Evolutionary conservation across 495 filamentous ascomycete genomes (phyloP), one percentile per base, ranked within the genome.

Genomic region (Penicillium canariense): DNA sequence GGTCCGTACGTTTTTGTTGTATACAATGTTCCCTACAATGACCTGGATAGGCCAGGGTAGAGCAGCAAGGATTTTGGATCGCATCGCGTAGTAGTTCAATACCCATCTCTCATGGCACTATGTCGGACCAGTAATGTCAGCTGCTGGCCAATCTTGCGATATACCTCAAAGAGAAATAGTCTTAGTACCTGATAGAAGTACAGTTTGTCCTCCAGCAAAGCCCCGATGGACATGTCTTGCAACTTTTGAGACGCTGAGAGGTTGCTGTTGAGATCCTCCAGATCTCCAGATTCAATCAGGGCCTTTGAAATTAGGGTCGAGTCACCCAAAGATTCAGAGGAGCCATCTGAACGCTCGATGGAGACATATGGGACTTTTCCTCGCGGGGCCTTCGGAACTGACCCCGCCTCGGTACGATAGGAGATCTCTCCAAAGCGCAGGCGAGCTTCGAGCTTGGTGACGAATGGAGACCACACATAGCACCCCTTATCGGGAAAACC

Each of bases 401-500:
- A 79, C 0, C 84, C 84, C 0, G 51, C 27, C 0, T 72, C 77
- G 4, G 60, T 55, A 2, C 39, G 48, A 65, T 88, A 87, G 0
- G 67, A 38, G 11, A 85, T 35, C 0, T 65, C 65, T 4, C 68
- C 74, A 49, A 85, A 76, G 20, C 84, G 83, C 7, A 88, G 71
- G 1, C 83, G 83, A 22, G 79, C 70, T 58, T 88, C 84, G 48
- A 87, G 76, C 64, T 87, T 88, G 31, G 61, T 81, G 45, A 84
- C 83, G 59, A 84, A 87, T 17, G 85, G 84, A 0, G 84, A 87
- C 82, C 82, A 85, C 50, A 76, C 72, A 58, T 86, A 77, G 39
- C 44, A 55, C 4, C 65, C 64, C 3, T 54, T 28, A 11, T 59
- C 57, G 30, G 67, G 63, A 58, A 75, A 83, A 23, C 81, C 81